Percentiles rank a stretch among this genome's conserved stretches.
phyloP scores from a whole-genome alignment of 768 basidiomycete species.

The Psilocybe subaeruginosa region DNA sequence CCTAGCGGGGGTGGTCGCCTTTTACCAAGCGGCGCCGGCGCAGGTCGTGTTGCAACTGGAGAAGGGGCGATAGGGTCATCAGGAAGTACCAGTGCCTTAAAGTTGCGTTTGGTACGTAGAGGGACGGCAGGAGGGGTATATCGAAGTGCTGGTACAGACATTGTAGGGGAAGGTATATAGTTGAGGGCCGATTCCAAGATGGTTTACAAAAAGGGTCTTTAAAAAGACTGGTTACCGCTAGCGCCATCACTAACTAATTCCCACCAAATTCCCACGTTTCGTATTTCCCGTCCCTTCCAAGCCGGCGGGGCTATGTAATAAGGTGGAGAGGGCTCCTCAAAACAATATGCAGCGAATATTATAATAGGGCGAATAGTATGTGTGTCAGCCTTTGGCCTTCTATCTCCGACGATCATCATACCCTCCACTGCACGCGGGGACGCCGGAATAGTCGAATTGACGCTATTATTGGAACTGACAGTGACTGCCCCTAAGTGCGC shows the following conservation, averaged over 20 bases:
- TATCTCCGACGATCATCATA: conserved; percentile 5
- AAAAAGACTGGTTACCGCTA: conserved; percentile 12
- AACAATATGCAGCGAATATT: background rate
- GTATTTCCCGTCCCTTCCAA: background rate
- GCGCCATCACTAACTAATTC: conserved; percentile 7
- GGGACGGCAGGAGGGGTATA: conserved; percentile 38
- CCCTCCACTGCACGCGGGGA: conserved; percentile 5
- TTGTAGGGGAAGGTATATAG: conserved; percentile 1
- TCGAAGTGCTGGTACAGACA: conserved; percentile 20
- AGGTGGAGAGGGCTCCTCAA: background rate
- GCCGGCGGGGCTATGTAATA: conserved; percentile 8
- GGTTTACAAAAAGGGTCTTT: background rate
- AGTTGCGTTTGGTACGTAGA: conserved; percentile 88
- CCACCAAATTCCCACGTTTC: conserved; percentile 10
- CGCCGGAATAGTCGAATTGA: background rate
- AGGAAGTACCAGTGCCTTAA: conserved; percentile 80
- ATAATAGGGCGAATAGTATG: background rate
- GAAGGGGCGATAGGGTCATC: conserved; percentile 34
- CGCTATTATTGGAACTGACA: background rate
- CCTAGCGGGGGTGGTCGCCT: conserved; percentile 29
- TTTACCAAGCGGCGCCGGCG: conserved; percentile 25
- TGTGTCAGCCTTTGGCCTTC: background rate
- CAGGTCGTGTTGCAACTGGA: conserved; percentile 24
- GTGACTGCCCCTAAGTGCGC: background rate
- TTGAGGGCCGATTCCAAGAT: background rate